phyloP scores from a whole-genome alignment of 2,329 filamentous ascomycete species.

The Pseudocercospora cruenta region DNA sequence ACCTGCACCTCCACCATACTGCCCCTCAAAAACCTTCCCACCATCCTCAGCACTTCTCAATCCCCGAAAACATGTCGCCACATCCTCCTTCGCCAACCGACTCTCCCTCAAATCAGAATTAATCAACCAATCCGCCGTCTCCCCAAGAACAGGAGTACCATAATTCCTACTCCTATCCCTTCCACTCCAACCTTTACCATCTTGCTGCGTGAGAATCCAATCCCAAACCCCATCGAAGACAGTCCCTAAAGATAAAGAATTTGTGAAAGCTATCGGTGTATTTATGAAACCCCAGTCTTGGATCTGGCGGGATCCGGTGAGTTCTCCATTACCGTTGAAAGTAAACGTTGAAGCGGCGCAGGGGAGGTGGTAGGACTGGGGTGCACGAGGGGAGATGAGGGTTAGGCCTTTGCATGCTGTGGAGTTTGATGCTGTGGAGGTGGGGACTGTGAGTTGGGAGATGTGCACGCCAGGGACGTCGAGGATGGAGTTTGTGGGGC shows the following conservation, averaged over 20 bases:
- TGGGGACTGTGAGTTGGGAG: conserved; percentile 44
- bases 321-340: conserved; percentile 67
- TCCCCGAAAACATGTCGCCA: conserved; percentile 67
- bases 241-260: conserved; percentile 60
- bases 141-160: conserved; percentile 32
- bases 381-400: conserved; percentile 47
- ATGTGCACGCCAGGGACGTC: conserved; percentile 50
- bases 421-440: conserved; percentile 21
- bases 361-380: conserved; percentile 45
- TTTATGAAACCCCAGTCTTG: conserved; percentile 63
- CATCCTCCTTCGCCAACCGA: conserved; percentile 48
- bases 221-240: conserved; percentile 64
- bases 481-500: conserved; percentile 49
- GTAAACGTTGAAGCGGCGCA: conserved; percentile 55
- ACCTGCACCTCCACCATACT: conserved; percentile 68
- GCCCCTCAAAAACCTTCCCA: conserved; percentile 65
- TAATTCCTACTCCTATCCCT: conserved; percentile 24
- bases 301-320: conserved; percentile 65
- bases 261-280: conserved; percentile 64
- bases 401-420: conserved; percentile 47
- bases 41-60: conserved; percentile 66
- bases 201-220: conserved; percentile 51
- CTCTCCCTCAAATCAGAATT: conserved; percentile 24
- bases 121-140: conserved; percentile 33
- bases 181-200: conserved; percentile 38